Evolutionary conservation across 352 stramenopile species (phyloP), one percentile per base, ranked within the genome.

Genomic region (Phytopythium sindhum): DNA sequence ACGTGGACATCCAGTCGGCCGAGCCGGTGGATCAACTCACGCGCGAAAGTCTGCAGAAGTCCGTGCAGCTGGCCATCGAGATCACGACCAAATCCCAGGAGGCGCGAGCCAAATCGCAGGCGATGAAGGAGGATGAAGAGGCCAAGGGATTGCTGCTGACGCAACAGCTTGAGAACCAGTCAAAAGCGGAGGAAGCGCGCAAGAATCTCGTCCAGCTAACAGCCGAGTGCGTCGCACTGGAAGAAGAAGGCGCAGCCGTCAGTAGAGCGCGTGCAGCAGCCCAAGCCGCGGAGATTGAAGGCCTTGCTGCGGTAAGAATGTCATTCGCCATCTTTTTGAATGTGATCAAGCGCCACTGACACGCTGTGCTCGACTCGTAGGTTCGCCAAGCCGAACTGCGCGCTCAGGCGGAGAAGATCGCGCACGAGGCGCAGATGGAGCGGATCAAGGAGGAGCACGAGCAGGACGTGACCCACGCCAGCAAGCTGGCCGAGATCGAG

Each of bases 21-120:
- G 84, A 93, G 59, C 84, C 84, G 2, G 84, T 93, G 29, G 84
- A 93, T 23, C 71, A 78, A 12, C 67, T 88, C 41, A 93, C 84
- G 4, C 81, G 84, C 26, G 78, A 89, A 59, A 91, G 81, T 67
- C 65, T 93, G 37, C 84, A 93, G 64, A 91, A 90, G 64, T 91
- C 81, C 1, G 84, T 93, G 48, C 84, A 93, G 41, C 60, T 93
- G n/a, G 84, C 84, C 28, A 93, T 93, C 50, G 82, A 91, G 61
- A 93, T 93, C 74, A 93, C 84, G 37, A 93, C 84, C 50, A 90
- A 93, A 57, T 91, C 82, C 1, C 84, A 93, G 52, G 84, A 93
- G 57, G 84, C 84, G 12, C 81, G 82, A 6, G 84, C 84, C 62
- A 91, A 91, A 63, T 85, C 82, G 29, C 77, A 88, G 28, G 84